phyloP scores from a whole-genome alignment of 139 green algal genomes.

The Prasinococcaceae sp. region DNA sequence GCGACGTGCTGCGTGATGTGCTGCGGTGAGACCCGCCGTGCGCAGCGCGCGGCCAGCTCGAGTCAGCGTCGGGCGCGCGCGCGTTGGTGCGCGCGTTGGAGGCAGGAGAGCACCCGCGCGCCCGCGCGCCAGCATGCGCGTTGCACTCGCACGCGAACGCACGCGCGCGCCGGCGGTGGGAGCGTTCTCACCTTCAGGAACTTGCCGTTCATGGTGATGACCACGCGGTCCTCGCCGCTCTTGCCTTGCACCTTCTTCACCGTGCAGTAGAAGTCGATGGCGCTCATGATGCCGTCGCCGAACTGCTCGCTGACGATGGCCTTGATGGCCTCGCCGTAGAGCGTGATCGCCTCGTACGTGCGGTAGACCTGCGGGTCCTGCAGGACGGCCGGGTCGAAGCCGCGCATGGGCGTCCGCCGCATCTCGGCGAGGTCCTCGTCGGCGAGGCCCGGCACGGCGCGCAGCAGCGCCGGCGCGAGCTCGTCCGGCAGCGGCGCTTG shows the following conservation, averaged over 20 bases:
- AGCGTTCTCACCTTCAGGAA: no score
- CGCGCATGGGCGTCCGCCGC: slow-evolving; percentile 24
- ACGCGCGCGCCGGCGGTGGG: no score
- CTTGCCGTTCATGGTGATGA: slow-evolving; percentile 46
- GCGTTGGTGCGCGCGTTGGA: no score
- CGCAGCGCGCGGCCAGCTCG: no score
- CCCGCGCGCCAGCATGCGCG: no score
- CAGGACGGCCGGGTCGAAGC: slow-evolving; percentile 25
- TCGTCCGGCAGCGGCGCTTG: slow-evolving; percentile 17
- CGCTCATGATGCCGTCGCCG: slow-evolving; percentile 33
- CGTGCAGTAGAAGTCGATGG: slow-evolving; percentile 29
- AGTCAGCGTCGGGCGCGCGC: no score
- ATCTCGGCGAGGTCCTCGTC: slow-evolving; percentile 31
- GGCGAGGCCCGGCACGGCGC: slow-evolving; percentile 24
- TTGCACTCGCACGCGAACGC: no score
- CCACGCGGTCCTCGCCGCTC: slow-evolving; percentile 32
- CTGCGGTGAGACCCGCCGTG: no score
- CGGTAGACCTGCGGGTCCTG: slow-evolving; percentile 34
- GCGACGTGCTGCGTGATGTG: no score
- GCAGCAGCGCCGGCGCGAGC: slow-evolving; percentile 2
- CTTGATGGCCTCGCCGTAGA: slow-evolving; percentile 33
- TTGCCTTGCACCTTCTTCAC: slow-evolving; percentile 34
- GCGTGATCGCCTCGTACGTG: slow-evolving; percentile 22
- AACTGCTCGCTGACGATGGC: slow-evolving; percentile 24
- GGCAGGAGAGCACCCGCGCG: no score